Conservation (phyloP, 352 stramenopile species). For the Blastocystis sp. region DNA sequence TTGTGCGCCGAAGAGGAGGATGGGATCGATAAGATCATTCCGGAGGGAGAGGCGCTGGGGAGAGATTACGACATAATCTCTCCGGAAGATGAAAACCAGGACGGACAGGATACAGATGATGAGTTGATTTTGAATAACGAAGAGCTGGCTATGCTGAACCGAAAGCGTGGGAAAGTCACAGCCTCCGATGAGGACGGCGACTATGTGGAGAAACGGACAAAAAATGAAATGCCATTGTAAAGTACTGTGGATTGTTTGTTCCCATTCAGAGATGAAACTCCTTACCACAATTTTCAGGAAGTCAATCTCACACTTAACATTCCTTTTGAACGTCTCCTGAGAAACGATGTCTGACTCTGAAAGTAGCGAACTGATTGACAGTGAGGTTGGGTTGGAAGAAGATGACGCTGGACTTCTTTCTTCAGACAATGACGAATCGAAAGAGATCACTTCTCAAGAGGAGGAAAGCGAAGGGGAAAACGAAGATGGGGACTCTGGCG, state of each 20-base stretch:
- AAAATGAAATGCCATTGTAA: conserved; percentile 6
- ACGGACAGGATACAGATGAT: conserved; percentile 31
- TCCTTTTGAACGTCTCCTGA: not conserved
- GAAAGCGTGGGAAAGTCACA: not conserved
- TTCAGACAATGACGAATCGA: not conserved
- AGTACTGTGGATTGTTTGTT: not conserved
- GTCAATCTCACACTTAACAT: not conserved
- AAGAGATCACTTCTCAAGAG: not conserved
- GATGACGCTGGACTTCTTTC: not conserved
- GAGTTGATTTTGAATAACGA: conserved; percentile 14
- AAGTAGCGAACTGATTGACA: conserved; percentile 59
- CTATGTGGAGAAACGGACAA: not conserved
- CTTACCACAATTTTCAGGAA: not conserved
- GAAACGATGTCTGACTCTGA: conserved; percentile 47
- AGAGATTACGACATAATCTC: conserved; percentile 1
- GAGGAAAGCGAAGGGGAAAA: conserved; percentile 61
- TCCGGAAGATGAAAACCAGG: conserved; percentile 10
- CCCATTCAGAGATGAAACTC: not conserved
- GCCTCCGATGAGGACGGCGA: not conserved
- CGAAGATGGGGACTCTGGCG: conserved; percentile 53
- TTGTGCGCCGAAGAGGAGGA: conserved; percentile 35
- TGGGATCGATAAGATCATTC: conserved; percentile 30
- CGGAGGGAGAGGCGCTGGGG: not conserved
- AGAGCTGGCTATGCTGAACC: not conserved
- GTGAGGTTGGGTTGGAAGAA: conserved; percentile 36